These are phyloP conservation scores for Cryphonectria radicalis DNA, from an alignment of 2,329 filamentous ascomycete species.

Conservation along the genomic window DNA sequence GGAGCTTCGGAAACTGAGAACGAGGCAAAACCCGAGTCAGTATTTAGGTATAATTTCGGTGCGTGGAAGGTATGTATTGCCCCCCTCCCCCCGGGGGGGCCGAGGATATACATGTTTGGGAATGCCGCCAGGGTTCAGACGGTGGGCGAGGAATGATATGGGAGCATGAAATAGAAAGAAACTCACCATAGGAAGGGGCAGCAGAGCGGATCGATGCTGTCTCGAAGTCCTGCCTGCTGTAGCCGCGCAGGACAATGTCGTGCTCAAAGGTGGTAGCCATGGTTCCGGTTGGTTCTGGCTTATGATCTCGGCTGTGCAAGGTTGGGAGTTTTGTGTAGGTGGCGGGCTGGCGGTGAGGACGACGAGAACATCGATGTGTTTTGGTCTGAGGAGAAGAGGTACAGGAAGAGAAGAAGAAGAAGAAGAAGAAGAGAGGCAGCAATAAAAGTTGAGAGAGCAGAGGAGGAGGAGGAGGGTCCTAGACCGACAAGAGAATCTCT, in stretches of 20 bases:
- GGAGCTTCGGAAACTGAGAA: slow-evolving; percentile 64
- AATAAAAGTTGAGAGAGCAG: not conserved
- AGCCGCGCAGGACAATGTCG: slow-evolving; percentile 22
- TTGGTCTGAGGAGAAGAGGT: not conserved
- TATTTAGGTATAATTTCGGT: not conserved
- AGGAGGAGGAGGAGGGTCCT: slow-evolving; percentile 10
- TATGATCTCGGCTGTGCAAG: slow-evolving; percentile 4
- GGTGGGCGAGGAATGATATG: not conserved
- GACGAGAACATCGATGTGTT: not conserved
- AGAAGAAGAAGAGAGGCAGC: not conserved
- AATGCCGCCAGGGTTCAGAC: not conserved
- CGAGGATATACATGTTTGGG: not conserved
- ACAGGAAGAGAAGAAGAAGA: not conserved
- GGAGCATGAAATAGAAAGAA: not conserved
- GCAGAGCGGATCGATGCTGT: slow-evolving; percentile 69
- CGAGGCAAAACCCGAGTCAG: not conserved
- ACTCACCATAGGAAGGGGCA: slow-evolving; percentile 69
- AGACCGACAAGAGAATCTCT: slow-evolving; percentile 13
- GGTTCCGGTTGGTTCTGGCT: slow-evolving; percentile 5
- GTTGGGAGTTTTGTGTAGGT: not conserved
- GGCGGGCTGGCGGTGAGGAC: slow-evolving; percentile 1
- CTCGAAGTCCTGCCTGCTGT: slow-evolving; percentile 62
- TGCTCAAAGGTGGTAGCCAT: slow-evolving; percentile 24
- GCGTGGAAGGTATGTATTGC: not conserved
- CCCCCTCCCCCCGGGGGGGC: not conserved